Evolutionary conservation across 768 basidiomycete genomes (phyloP).

Genomic region (Xerocomellus amylosporus): DNA sequence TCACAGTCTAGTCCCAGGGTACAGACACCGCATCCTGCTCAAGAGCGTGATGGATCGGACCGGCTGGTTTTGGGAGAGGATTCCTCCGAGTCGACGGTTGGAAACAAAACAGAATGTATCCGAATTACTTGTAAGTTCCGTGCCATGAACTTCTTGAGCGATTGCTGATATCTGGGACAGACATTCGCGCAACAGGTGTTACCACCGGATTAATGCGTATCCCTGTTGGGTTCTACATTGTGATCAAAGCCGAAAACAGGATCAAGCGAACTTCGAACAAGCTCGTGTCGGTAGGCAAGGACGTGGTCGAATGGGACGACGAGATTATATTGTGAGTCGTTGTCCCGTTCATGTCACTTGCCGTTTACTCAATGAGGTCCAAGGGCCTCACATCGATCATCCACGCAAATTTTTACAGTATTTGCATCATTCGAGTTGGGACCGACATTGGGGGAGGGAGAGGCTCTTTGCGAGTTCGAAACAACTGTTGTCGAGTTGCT

Average conservation of each 20-base stretch:
- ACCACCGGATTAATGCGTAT: neutral
- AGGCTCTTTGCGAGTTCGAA: neutral
- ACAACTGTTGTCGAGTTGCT: neutral
- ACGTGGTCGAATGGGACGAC: conserved; percentile 1
- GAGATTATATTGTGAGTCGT: neutral
- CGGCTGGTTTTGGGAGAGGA: too few species aligned
- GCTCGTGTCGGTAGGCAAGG: neutral
- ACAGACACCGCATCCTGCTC: neutral
- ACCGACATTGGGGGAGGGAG: conserved; percentile 3
- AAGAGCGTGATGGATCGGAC: neutral
- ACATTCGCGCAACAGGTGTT: neutral
- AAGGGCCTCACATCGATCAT: neutral
- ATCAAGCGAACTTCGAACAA: neutral
- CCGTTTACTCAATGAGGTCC: neutral
- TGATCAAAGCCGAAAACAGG: neutral
- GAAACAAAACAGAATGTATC: neutral
- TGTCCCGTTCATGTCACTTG: neutral
- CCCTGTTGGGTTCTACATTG: neutral
- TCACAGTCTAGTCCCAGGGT: neutral
- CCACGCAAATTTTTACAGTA: neutral
- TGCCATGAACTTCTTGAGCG: too few species aligned
- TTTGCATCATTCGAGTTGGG: conserved; percentile 7
- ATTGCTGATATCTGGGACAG: neutral
- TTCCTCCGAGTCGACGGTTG: neutral
- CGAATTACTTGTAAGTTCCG: neutral